Evolutionary conservation across 495 filamentous ascomycete species (phyloP), one percentile per base, ranked within the genome.

Genomic region (Gamarada debralockiae): DNA sequence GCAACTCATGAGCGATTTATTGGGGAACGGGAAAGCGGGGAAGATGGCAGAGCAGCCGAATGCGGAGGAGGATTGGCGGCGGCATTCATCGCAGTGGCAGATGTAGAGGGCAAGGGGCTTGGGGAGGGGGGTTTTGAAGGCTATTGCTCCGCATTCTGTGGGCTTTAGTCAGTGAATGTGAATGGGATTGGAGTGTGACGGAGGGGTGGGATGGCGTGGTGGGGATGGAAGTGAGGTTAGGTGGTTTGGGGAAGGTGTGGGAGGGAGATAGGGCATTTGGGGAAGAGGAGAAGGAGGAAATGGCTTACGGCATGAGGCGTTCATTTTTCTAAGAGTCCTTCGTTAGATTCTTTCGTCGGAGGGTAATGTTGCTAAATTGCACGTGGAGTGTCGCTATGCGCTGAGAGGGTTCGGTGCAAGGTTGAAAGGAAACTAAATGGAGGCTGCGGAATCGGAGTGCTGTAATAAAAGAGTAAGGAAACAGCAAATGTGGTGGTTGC

Each of bases 21-120:
- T 52, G 1, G 77, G 78, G 34, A 85, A 64, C 17, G 70, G 58
- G 44, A 86, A 86, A 13, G 66, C 64, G 6, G 82, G 84, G 61
- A 88, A 88, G 57, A 84, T 82, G 48, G 83, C 83, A 22, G 77
- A 81, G 44, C 81, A 77, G 22, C 84, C 83, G 60, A 83, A 85
- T n/a, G 84, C 82, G 14, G 80, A 82, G 46, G 78, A 74, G 42
- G 82, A 78, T 67, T 88, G 84, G 50, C 77, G 75, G 24, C 77
- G 80, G 65, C 84, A 88, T 56, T 84, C 76, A 33, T 70, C 64
- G 65, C 84, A 88, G 68, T 88, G 84, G 68, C 84, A 88, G 61
- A 85, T 79, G 60, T 84, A 86, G 14, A 86, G 62, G 0, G 73
- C 74, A 21, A 84, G 70, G 1, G 81, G 81, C 48, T 74, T 68